Evolutionary conservation across 306 rosid genomes (phyloP).

Genomic region (Gastrolobium bilobum): DNA sequence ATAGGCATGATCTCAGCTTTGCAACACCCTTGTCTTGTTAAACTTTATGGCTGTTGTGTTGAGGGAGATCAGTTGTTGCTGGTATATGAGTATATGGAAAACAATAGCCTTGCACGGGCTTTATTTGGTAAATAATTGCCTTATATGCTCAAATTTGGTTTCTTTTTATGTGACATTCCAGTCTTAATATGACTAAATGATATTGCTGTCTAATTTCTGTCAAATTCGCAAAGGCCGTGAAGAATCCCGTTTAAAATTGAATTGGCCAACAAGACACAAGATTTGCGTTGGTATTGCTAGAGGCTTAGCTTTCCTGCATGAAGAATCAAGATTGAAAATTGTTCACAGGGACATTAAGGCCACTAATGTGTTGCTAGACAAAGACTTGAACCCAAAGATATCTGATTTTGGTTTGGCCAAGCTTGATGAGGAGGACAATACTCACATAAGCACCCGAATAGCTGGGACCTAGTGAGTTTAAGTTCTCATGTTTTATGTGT

Average conservation of each 20-base stretch:
- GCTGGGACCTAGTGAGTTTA: conserved; percentile 58
- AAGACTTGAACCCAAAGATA: conserved; percentile 60
- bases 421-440: conserved; percentile 59
- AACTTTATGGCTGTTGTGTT: conserved; percentile 49
- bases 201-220: background rate
- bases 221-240: conserved; percentile 30
- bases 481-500: background rate
- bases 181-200: background rate
- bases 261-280: conserved; percentile 67
- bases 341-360: conserved; percentile 81
- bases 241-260: conserved; percentile 29
- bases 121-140: conserved; percentile 55
- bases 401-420: conserved; percentile 71
- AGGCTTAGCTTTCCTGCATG: conserved; percentile 73
- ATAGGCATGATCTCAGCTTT: conserved; percentile 79
- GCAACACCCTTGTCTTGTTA: conserved; percentile 62
- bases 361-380: conserved; percentile 52
- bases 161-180: background rate
- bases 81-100: conserved; percentile 66
- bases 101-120: conserved; percentile 63
- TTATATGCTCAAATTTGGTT: background rate
- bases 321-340: conserved; percentile 72
- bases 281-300: conserved; percentile 69
- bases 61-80: conserved; percentile 60
- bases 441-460: conserved; percentile 62